phyloP scores from a whole-genome alignment of 2,329 filamentous ascomycete genomes.

The Neurospora sp. region DNA sequence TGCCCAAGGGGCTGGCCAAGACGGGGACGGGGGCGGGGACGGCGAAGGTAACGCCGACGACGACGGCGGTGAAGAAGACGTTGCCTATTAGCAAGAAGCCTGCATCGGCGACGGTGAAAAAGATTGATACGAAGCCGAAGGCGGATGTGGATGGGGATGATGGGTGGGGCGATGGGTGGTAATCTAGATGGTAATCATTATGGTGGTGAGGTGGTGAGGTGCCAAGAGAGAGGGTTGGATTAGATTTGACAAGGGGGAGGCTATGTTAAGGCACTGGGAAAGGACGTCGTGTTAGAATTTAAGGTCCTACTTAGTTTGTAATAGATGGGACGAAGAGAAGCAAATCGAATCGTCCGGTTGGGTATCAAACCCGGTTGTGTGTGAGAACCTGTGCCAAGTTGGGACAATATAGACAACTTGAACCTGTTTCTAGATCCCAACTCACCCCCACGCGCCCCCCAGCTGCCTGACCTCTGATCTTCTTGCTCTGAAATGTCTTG shows the following conservation, averaged over 20 bases:
- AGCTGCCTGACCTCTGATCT: too few species aligned
- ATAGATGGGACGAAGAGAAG: background rate
- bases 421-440: too few species aligned
- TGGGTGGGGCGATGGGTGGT: constrained; percentile 60
- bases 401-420: too few species aligned
- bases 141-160: constrained; percentile 43
- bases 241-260: background rate
- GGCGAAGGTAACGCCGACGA: constrained; percentile 13
- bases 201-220: constrained; percentile 17
- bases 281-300: background rate
- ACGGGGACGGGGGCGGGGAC: constrained; percentile 29
- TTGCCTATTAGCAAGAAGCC: constrained; percentile 35
- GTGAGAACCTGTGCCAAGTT: too few species aligned
- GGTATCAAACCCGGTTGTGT: background rate
- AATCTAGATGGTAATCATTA: constrained; percentile 5
- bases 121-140: constrained; percentile 60
- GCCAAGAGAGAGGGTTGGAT: background rate
- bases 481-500: too few species aligned
- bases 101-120: constrained; percentile 41
- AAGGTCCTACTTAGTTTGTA: background rate
- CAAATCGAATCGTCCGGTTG: background rate
- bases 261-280: too few species aligned
- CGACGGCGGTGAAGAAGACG: constrained; percentile 29
- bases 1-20: constrained; percentile 80
- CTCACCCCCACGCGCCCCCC: too few species aligned